A percentile compares a stretch with the other conserved stretches of the same genome.
Evolutionary conservation across 2,329 filamentous ascomycete species (phyloP).

Genomic region (Scedosporium aurantiacum): DNA sequence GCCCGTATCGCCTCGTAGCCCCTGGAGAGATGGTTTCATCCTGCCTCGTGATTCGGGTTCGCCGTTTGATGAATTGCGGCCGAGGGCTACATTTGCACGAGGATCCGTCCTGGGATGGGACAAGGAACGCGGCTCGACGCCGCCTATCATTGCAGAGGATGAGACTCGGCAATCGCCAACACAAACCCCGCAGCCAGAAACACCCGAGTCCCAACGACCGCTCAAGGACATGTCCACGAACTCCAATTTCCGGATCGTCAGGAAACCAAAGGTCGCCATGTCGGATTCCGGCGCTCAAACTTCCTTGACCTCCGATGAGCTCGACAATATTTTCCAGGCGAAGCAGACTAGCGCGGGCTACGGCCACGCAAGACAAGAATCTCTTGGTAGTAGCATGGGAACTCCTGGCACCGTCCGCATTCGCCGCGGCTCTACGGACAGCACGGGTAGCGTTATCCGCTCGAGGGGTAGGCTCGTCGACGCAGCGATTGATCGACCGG

Average conservation of each 20-base stretch:
- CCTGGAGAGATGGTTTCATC: conserved; percentile 45
- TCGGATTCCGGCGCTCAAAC: conserved; percentile 57
- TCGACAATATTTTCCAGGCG: conserved; percentile 62
- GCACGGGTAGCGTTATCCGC: conserved; percentile 30
- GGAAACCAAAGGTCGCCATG: conserved; percentile 19
- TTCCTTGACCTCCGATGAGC: conserved; percentile 66
- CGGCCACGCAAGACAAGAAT: conserved; percentile 24
- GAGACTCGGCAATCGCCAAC: conserved; percentile 45
- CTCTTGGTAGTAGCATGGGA: conserved; percentile 23
- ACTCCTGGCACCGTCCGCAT: conserved; percentile 31
- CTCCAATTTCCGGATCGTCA: conserved; percentile 26
- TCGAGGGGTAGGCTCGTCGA: conserved; percentile 26
- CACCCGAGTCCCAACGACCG: conserved; percentile 44
- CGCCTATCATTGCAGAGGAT: conserved; percentile 49
- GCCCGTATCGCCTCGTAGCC: conserved; percentile 36
- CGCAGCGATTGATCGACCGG: conserved; percentile 43
- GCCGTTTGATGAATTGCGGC: conserved; percentile 16
- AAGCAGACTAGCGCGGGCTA: conserved; percentile 24
- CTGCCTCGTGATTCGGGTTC: conserved; percentile 35
- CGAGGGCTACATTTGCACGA: conserved; percentile 8
- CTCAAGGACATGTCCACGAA: conserved; percentile 56
- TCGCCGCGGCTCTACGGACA: conserved; percentile 36
- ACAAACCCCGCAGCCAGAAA: conserved; percentile 28
- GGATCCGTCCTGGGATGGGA: conserved; percentile 21
- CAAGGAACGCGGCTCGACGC: neutral